phyloP scores from a whole-genome alignment of 2,329 filamentous ascomycete genomes.

The Helotiales sp. region DNA sequence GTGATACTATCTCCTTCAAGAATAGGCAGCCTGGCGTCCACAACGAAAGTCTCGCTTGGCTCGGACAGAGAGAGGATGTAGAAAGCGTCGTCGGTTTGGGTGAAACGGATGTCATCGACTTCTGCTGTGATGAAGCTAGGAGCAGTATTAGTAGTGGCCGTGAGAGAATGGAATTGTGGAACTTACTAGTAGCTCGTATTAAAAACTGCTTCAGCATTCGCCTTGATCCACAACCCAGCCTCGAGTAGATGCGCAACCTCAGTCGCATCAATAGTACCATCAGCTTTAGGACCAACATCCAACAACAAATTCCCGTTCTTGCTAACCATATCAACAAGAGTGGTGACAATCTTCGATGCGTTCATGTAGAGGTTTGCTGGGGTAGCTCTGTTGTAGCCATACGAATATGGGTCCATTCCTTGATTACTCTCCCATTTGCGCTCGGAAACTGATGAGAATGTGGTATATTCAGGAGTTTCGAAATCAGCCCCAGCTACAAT shows the following conservation, averaged over 20 bases:
- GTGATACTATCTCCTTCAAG: constrained; percentile 47
- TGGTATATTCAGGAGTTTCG: constrained; percentile 59
- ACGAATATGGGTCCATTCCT: constrained; percentile 60
- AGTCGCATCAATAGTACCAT: constrained; percentile 52
- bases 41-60: constrained; percentile 41
- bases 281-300: constrained; percentile 55
- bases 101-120: constrained; percentile 48
- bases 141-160: not conserved
- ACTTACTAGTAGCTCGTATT: constrained; percentile 52
- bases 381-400: constrained; percentile 60
- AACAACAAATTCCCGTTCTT: constrained; percentile 59
- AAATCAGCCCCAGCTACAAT: constrained; percentile 52
- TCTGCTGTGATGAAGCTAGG: constrained; percentile 44
- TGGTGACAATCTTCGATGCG: constrained; percentile 46
- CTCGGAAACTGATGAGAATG: constrained; percentile 48
- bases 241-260: constrained; percentile 48
- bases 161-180: not conserved
- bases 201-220: constrained; percentile 55
- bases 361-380: constrained; percentile 51
- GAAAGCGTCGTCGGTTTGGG: constrained; percentile 51
- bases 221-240: constrained; percentile 54
- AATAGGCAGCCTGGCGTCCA: constrained; percentile 47
- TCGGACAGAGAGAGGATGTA: constrained; percentile 48
- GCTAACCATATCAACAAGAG: constrained; percentile 51
- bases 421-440: constrained; percentile 61